Evolutionary conservation across 495 filamentous ascomycete genomes (phyloP), one percentile per base, ranked within the genome.

Genomic region (Aspergillus homomorphus): DNA sequence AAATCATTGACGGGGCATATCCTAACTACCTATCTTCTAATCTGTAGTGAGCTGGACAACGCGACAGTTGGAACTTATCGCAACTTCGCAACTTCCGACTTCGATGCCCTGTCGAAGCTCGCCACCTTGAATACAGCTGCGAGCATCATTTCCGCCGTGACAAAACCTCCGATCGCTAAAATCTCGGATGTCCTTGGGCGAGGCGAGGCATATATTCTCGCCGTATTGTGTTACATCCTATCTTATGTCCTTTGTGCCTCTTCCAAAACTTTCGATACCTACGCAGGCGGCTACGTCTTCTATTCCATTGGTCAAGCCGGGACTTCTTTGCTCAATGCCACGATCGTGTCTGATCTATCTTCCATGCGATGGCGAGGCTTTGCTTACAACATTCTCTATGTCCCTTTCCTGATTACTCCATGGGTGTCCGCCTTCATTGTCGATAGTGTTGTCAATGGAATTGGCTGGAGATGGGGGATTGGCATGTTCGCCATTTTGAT

Each of bases 381-480:
- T 56, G 70, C 69, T 45, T 78, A 77, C 59, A 71, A 70, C 14
- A 58, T 79, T 21, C 69, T 76, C 21, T 79, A 77, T 59, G 65
- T 77, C 21, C 78, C 78, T 0, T 81, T 77, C 52, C 68, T 81
- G 0, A 53, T 79, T 55, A 79, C 73, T 0, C 73, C 77, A 0
- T 81, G 77, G 76, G 61, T 74, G 1, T 67, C 74, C 1, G 76
- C 71, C 8, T 74, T 75, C 53, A 80, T 80, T 45, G 66, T 74
- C 19, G 66, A 76, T 3, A 78, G 76, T 51, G 76, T 77, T 9
- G 70, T 74, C 10, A 54, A 68, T 8, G 75, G 75, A 0, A 78
- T 80, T 46, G 77, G 77, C 24, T 80, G 78, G 78, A 70, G 76
- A 22, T 80, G 78, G 78, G 75, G 77, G 15, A 79, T 79, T 45